Conservation (phyloP, 140 eudicot species). For the Erigeron philadelphicus region DNA sequence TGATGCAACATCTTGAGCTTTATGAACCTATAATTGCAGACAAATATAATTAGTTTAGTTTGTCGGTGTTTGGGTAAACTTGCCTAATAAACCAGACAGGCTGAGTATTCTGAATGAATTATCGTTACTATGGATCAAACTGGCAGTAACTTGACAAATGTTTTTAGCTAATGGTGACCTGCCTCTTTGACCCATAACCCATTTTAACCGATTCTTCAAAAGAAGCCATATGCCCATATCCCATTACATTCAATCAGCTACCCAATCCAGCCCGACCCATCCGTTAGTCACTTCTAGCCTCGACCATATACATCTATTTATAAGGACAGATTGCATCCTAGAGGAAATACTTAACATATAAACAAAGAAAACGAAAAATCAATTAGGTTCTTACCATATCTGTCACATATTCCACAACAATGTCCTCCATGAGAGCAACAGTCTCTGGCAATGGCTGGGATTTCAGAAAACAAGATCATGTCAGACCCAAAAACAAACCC, state of each 20-base stretch:
- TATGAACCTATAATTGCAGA: constrained; percentile 51
- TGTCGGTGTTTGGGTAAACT: background rate
- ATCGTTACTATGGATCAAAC: background rate
- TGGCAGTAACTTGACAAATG: background rate
- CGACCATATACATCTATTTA: no score
- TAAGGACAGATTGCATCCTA: background rate
- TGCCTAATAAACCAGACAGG: background rate
- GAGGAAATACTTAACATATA: background rate
- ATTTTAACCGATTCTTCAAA: background rate
- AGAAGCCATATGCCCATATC: background rate
- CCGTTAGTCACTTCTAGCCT: background rate
- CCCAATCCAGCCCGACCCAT: background rate
- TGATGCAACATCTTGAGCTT: constrained; percentile 85
- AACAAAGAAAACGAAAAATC: no score
- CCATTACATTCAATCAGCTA: background rate
- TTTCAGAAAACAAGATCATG: background rate
- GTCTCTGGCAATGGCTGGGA: constrained; percentile 10
- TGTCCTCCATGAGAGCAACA: constrained; percentile 48
- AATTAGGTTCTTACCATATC: constrained; percentile 48
- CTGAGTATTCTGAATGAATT: background rate
- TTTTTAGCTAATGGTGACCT: background rate
- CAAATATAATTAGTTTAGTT: background rate
- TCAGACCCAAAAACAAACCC: background rate
- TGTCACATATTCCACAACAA: constrained; percentile 88
- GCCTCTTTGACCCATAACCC: background rate